Evolutionary conservation across 164 flowering plant species (phyloP), one percentile per base, ranked within the genome.

Genomic region (Dillenia turbinata): DNA sequence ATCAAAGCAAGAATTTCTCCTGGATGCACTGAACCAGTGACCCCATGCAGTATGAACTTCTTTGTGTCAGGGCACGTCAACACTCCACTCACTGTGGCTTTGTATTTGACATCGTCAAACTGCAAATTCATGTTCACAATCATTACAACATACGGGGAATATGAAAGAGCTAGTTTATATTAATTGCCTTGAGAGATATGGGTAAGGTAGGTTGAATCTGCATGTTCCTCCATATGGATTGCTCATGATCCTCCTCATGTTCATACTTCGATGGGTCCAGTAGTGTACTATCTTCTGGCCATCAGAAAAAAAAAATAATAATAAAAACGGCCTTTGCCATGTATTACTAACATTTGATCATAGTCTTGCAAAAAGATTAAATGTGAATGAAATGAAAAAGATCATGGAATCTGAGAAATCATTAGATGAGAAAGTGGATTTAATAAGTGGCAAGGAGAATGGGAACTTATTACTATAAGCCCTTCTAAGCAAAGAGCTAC

Each of bases 1-100:
- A 77, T 71, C 2, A 77, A 68, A 33, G 80, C 80, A 14, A 77
- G 66, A 56, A 77, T 61, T 57, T 77, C 80, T 9, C 78, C 78
- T 13, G 80, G 73, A 49, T 62, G 16, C 0, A 57, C 80, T 15
- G 57, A 61, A 14, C 80, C 80, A 9, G 67, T 73, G n/a, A 73
- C 53, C 10, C 77, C 75, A 43, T 68, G 54, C 46, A 75, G 57
- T 14, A 75, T 68, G 24, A 49, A 22, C 33, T 70, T 75, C 54
- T 68, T 1, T 65, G 49, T n/a, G 26, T 51, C 57, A 2, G 59
- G 10, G 2, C 40, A 16, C 57, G 47, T 65, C 12, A 19, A 19
- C 1, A n/a, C 44, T 26, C 66, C 70, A 9, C 59, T 69, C 5
- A 12, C 19, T 1, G 26, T 4, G 10, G 70, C 69, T 55, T 77